These are phyloP conservation scores for Apiotrichum laibachii DNA, from an alignment of 1,284 basidiomycete genomes.

Conservation along the genomic window DNA sequence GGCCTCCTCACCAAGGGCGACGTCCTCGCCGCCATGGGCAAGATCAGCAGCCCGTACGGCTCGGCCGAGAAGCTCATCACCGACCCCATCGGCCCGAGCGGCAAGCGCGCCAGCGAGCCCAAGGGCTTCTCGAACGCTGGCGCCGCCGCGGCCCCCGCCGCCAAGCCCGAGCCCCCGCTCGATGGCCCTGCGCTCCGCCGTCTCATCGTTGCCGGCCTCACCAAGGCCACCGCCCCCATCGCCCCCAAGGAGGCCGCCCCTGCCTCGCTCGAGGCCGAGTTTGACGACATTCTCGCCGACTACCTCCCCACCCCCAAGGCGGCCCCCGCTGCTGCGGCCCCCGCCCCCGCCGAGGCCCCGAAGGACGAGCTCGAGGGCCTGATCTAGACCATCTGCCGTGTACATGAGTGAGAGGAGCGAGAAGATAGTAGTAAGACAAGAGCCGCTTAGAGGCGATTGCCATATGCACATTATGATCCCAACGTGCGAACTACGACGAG, in stretches of 20 bases:
- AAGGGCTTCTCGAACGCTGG: slow-evolving; percentile 8
- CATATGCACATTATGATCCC: neutral
- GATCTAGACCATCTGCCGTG: slow-evolving; percentile 20
- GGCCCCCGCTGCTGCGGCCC: slow-evolving; percentile 25
- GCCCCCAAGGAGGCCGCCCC: slow-evolving; percentile 8
- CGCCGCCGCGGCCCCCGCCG: slow-evolving; percentile 13
- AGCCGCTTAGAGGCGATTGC: neutral
- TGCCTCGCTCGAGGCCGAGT: slow-evolving; percentile 32
- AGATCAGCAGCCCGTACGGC: slow-evolving; percentile 61
- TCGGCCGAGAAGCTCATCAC: slow-evolving; percentile 69
- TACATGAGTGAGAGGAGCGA: neutral
- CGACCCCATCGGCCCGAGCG: slow-evolving; percentile 42
- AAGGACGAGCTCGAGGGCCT: slow-evolving; percentile 49
- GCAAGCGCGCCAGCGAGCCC: slow-evolving; percentile 36
- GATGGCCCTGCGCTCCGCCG: slow-evolving; percentile 68
- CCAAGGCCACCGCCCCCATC: slow-evolving; percentile 58
- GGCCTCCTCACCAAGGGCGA: slow-evolving; percentile 92
- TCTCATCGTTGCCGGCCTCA: slow-evolving; percentile 68
- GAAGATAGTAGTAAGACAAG: neutral
- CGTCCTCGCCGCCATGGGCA: slow-evolving; percentile 73
- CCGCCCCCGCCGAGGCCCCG: slow-evolving; percentile 23
- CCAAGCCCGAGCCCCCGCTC: slow-evolving; percentile 54
- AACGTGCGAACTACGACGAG: no score
- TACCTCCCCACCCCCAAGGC: slow-evolving; percentile 45
- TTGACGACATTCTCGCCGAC: slow-evolving; percentile 46